Percentiles rank a stretch among this genome's conserved stretches.
Conservation (phyloP, 305 asterid genomes). For the Petunia hybrid region DNA sequence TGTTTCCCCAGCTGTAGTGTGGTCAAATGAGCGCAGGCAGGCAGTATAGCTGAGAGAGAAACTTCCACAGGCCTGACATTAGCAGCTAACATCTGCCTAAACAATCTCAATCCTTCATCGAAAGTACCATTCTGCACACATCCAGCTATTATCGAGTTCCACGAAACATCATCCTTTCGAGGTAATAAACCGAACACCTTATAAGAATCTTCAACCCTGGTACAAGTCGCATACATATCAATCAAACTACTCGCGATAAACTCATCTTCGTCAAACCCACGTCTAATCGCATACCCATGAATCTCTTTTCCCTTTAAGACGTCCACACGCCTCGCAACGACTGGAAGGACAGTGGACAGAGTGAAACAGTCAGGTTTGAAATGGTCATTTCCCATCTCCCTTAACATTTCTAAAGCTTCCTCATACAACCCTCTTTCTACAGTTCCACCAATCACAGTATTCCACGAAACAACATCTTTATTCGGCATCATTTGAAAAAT, state of each 20-base stretch:
- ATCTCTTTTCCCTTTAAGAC: slow-evolving; percentile 80
- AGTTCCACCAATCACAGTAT: slow-evolving; percentile 74
- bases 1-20: slow-evolving; percentile 76
- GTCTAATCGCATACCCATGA: slow-evolving; percentile 76
- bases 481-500: slow-evolving; percentile 76
- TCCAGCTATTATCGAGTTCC: slow-evolving; percentile 81
- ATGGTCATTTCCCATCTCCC: slow-evolving; percentile 66
- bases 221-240: slow-evolving; percentile 86
- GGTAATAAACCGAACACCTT: slow-evolving; percentile 58
- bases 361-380: slow-evolving; percentile 84
- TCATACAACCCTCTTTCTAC: slow-evolving; percentile 58
- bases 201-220: slow-evolving; percentile 65
- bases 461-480: slow-evolving; percentile 90
- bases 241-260: slow-evolving; percentile 83
- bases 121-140: slow-evolving; percentile 83
- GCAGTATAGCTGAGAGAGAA: slow-evolving; percentile 87
- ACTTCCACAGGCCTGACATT: slow-evolving; percentile 65
- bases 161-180: slow-evolving; percentile 68
- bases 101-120: slow-evolving; percentile 69
- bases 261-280: slow-evolving; percentile 63
- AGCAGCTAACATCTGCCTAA: slow-evolving; percentile 74
- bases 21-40: slow-evolving; percentile 82
- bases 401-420: slow-evolving; percentile 65
- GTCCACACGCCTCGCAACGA: slow-evolving; percentile 57
- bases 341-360: slow-evolving; percentile 73